Evolutionary conservation across 2,329 filamentous ascomycete genomes (phyloP), one percentile per base, ranked within the genome.

Genomic region (Pyricularia sp.): DNA sequence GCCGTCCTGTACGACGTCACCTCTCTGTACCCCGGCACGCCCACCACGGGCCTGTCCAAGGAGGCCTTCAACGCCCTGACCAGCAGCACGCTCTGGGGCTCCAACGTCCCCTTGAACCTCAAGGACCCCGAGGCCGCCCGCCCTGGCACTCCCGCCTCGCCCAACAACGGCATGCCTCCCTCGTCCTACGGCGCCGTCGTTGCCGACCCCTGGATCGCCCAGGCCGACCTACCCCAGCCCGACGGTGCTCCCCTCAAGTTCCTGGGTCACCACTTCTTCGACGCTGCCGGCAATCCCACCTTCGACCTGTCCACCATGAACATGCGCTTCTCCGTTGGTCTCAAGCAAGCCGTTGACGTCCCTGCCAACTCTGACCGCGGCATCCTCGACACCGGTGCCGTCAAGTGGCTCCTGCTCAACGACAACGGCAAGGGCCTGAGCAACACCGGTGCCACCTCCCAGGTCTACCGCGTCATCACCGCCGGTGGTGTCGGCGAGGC

Each of bases 251-350:
- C 75, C 1, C 70, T 85, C 6, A 77, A 79, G 66, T 82, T 84
- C 73, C 75, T 89, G 17, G 90, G 90, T 33, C 83, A 87, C 73
- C 90, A 93, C 82, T 91, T 82, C 83, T 92, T 92, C 81, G 84
- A 84, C 77, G 70, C 71, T 65, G 71, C 74, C 64, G 78, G 83
- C 71, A 77, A 80, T 0, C 90, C 90, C 1, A 86, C 82, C 14
- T 92, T 92, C 75, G 81, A 86, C 70, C 80, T 92, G 55, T 75
- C 78, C 67, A 76, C 73, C 7, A 75, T 77, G 50, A 74, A 77
- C 33, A 77, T 80, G 72, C 76, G 81, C 74, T 77, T 83, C 72
- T 80, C 80, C 70, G 80, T 78, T 71, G 80, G 75, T 68, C 83
- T 82, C 76, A 87, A 88, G 59, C 82, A 78, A 36, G 76, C 74